Conservation (phyloP, 176 grass and related monocot genomes). For the Secale cereale region DNA sequence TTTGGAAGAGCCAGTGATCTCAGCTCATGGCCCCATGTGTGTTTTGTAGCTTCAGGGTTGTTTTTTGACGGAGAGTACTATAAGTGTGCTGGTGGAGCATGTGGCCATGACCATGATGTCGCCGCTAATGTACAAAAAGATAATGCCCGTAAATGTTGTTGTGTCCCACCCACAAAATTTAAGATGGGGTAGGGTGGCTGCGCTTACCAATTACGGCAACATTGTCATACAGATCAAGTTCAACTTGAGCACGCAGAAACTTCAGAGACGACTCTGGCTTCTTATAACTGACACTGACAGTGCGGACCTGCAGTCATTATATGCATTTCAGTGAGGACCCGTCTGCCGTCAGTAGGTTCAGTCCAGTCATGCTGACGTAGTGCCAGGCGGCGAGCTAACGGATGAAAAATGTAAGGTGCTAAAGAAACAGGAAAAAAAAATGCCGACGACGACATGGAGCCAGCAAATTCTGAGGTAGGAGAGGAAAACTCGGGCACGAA, state of each 20-base stretch:
- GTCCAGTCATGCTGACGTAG: neutral
- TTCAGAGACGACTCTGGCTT: neutral
- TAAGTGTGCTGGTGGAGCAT: neutral
- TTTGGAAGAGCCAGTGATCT: neutral
- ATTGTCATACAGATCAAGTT: neutral
- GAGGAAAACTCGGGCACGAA: constrained; percentile 17
- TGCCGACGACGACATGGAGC: no score
- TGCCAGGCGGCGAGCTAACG: neutral
- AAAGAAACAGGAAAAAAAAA: no score
- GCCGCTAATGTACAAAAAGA: neutral
- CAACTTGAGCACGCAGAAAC: neutral
- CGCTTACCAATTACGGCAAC: no score
- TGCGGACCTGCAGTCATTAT: neutral
- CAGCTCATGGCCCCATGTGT: neutral
- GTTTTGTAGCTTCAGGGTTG: neutral
- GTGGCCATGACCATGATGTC: neutral
- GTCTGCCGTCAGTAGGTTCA: neutral
- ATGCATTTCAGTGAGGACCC: neutral
- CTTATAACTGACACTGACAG: neutral
- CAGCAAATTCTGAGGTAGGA: no score
- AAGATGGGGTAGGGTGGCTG: neutral
- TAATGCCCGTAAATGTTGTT: neutral
- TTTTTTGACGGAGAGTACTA: neutral
- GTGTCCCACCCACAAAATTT: neutral
- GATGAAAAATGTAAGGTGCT: neutral